Evolutionary conservation across 2,329 filamentous ascomycete genomes (phyloP), one percentile per base, ranked within the genome.

Genomic region (Pseudogymnoascus destructans): DNA sequence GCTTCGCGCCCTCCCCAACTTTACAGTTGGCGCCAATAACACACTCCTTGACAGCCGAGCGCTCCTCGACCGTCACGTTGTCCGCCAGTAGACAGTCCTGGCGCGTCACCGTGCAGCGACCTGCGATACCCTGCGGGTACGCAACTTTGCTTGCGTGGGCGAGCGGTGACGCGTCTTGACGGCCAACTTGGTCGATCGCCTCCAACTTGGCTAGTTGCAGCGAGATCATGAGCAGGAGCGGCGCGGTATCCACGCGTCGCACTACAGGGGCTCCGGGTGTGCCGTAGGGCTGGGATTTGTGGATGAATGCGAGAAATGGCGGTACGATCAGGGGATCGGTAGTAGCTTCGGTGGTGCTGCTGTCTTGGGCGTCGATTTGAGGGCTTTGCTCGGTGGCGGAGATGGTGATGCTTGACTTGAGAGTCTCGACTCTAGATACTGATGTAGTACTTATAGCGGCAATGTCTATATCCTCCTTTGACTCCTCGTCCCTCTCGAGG

Each of bases 21-120:
- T 87, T 85, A 70, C 89, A 95, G 65, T 89, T 89, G 3, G 88
- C 82, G 2, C 93, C 93, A 38, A 98, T 82, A 27, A 96, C 89
- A 35, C 79, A 86, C 71, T 95, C 89, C 71, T 95, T 96, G 73
- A 98, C 87, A n/a, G 90, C 86, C 21, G 83, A 85, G 70, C 92
- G 92, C 66, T 92, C 88, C 67, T 92, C 88, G 0, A 97, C 84
- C 1, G 84, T 89, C 38, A 95, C 89, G 67, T 96, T 96, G 59
- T 92, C 87, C 1, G 82, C 92, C 35, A 97, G 81, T 2, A 97
- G 77, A 63, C 83, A 88, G 73, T 96, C 92, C 52, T 81, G 78
- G 65, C 85, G 82, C 17, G 88, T 90, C 59, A 97, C 87, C 3
- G 89, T 93, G 52, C 87, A 90, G 57, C 85, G 84, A 32, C 82